Evolutionary conservation across 306 rosid genomes (phyloP), one percentile per base, ranked within the genome.

Genomic region (Prosopis cineraria): DNA sequence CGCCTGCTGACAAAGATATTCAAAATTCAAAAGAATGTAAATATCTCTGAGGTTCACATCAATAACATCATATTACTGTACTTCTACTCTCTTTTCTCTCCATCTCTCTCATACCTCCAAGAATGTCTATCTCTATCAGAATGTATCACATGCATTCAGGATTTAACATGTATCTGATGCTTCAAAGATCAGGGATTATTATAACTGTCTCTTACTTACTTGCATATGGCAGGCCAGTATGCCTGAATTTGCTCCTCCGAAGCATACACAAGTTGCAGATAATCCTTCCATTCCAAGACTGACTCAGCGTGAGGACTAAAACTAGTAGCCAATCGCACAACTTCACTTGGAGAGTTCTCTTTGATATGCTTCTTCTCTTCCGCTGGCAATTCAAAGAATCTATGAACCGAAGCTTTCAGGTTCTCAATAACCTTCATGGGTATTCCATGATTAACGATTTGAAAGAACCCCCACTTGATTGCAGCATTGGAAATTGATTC

Each of bases 211-310:
- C 84, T 62, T 64, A 83, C 84, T 68, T 64, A 83, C 90, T 69
- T 86, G 80, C 79, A 83, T 11, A 74, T 34, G 37, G 80, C 24
- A 58, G 87, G 87, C 90, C 87, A 86, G 8, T 75, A 11, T 13
- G 81, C 80, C 33, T 66, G 27, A n/a, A 79, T 81, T 50, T 78
- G 60, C 53, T 83, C 79, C 71, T 83, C 85, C 11, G 77, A 78
- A 43, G 80, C 87, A 73, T 76, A 86, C 24, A 75, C 74, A 72
- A 86, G 80, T 0, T 70, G 72, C 24, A 86, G 75, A 3, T 66
- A 78, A 69, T 86, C 87, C 65, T 83, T 86, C 90, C 90, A 86
- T 70, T 86, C 90, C 74, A 83, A 75, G 10, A 78, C 75, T 4
- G 78, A 40, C 69, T 83, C 87, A 8, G 72, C 72, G 13, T 72